These are phyloP conservation scores for Chrysopogon serrulatus DNA, from an alignment of 176 grass and related monocot genomes.

Conservation along the genomic window DNA sequence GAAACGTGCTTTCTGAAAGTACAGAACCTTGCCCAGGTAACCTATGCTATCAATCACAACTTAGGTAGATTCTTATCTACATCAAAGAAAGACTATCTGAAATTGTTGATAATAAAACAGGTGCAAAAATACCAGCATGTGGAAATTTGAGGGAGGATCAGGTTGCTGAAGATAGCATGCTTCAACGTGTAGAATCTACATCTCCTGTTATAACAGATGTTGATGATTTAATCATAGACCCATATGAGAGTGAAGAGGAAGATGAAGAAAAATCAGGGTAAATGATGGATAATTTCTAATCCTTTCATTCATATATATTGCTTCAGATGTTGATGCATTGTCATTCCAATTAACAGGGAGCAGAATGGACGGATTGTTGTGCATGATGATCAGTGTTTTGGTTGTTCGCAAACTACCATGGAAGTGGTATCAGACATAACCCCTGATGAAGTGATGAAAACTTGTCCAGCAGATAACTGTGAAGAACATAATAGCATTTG, in stretches of 20 bases:
- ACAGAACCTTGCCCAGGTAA: constrained; percentile 46
- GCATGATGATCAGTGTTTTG: constrained; percentile 7
- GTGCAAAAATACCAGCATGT: constrained; percentile 33
- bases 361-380: constrained; percentile 25
- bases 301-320: constrained; percentile 7
- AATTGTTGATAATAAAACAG: constrained; percentile 38
- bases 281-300: constrained; percentile 6
- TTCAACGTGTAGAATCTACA: constrained; percentile 38
- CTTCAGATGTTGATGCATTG: constrained; percentile 13
- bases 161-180: constrained; percentile 13
- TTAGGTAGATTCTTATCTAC: constrained; percentile 1
- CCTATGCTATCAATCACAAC: not conserved
- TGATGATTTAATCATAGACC: constrained; percentile 79
- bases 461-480: constrained; percentile 17
- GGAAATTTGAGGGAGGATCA: constrained; percentile 11
- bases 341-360: constrained; percentile 21
- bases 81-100: constrained; percentile 8
- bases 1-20: constrained; percentile 18
- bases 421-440: constrained; percentile 20
- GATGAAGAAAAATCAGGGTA: constrained; percentile 51
- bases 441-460: constrained; percentile 14
- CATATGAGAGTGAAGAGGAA: constrained; percentile 57
- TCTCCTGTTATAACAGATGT: constrained; percentile 30
- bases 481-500: constrained; percentile 13
- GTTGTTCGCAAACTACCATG: constrained; percentile 16